Base-by-base conservation (phyloP, 208 protist genomes). In the Acanthamoeba triangularis region DNA sequence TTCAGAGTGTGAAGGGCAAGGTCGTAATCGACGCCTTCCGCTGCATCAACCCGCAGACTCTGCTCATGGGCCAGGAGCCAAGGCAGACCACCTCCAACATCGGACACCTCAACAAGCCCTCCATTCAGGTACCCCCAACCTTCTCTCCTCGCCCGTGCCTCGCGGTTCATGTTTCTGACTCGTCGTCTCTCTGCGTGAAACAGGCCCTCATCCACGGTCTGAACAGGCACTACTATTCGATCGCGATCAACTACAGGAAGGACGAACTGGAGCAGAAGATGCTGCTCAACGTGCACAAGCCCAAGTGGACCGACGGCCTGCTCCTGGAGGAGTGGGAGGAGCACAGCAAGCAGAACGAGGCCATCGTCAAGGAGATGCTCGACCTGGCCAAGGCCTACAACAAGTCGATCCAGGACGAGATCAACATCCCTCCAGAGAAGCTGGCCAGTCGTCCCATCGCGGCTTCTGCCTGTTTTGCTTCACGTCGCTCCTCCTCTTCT, bases 21-120 rank as follows among this genome's bases (percentile, higher is more conserved):
- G 99, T 99, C 13, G 99, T 99, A 11, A 99, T 99, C 96, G 99
- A 99, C 97, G 99, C 99, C 28, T 99, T 99, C 97, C 98, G 99
- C 88, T 99, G 98, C 37, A 99, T 99, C 88, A 98, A 98, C 98
- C 97, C 98, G 94, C 88, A 98, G 84, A 61, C 99, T 90, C 94
- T 99, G 49, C 98, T 99, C 96, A 97, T 99, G 56, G 98, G 98
- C 11, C 97, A 98, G 41, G 99, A 99, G 96, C 99, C 99, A 67
- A 98, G 99, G 33, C 99, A 99, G 97, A 99, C 99, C 11, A 99
- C 99, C 47, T 99, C 99, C 35, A 99, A 99, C 97, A 97, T 99
- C 35, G 99, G 99, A 11, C 99, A 99, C 97, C 97, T 99, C 25
- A 98, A 99, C 76, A 99, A 99, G 96, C 99, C 99, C 0, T 99